Percentiles rank a stretch among this genome's conserved stretches.
Conservation (phyloP, 257 asterid genomes). For the Marsdenia floribunda region DNA sequence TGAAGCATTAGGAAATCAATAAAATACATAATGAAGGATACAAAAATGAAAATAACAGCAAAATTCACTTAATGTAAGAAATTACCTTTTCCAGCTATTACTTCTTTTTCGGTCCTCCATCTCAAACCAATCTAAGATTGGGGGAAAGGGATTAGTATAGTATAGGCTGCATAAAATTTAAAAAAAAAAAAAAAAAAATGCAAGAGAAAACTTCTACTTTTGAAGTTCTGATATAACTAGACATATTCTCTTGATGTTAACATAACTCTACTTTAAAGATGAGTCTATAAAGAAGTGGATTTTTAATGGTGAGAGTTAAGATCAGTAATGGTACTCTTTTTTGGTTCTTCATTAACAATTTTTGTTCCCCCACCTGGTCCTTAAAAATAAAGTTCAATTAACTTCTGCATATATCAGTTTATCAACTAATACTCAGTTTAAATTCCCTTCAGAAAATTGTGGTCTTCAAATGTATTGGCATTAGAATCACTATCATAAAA, state of each 20-base stretch:
- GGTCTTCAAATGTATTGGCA: background rate
- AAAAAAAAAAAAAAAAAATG: too few relatives aligned
- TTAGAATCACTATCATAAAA: background rate
- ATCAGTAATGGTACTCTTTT: background rate
- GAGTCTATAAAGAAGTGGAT: background rate
- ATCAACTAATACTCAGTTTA: background rate
- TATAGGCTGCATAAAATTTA: background rate
- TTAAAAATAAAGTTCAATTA: background rate
- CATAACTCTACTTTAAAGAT: background rate
- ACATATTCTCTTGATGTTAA: background rate
- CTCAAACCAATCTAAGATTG: conserved; percentile 82
- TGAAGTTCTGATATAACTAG: background rate
- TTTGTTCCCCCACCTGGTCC: background rate
- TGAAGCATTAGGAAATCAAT: background rate
- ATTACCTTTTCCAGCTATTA: conserved; percentile 91
- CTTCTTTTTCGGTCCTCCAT: conserved; percentile 99
- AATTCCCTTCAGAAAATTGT: background rate
- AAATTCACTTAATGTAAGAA: conserved; percentile 10
- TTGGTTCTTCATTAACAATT: background rate
- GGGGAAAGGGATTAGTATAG: conserved; percentile 18
- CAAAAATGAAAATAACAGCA: background rate
- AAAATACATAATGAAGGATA: background rate
- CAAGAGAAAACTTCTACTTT: background rate
- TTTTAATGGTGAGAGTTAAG: background rate
- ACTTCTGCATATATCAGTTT: background rate